Conservation (phyloP, 352 stramenopile genomes). For the Globisporangium megalacanthum region DNA sequence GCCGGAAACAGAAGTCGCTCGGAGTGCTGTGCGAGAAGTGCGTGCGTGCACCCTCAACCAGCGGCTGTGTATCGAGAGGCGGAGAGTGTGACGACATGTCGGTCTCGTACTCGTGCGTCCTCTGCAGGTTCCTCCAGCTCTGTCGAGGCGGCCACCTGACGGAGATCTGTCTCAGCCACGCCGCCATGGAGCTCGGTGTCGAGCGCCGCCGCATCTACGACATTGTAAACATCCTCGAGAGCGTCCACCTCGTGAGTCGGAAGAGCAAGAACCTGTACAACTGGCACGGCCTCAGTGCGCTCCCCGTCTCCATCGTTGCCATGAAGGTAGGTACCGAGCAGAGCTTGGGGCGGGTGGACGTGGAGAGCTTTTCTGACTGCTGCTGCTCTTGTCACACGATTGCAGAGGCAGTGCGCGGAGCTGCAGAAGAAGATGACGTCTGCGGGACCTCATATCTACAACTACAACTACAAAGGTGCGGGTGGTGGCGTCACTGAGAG, state of each 20-base stretch:
- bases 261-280: slow-evolving; percentile 97
- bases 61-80: background rate
- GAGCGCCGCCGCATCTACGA: slow-evolving; percentile 96
- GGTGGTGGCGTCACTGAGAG: background rate
- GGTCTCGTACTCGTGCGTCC: background rate
- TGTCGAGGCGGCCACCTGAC: slow-evolving; percentile 59
- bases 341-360: background rate
- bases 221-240: slow-evolving; percentile 98
- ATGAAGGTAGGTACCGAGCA: slow-evolving; percentile 50
- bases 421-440: slow-evolving; percentile 20
- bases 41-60: slow-evolving; percentile 19
- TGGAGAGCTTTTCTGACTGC: too few species aligned
- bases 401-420: slow-evolving; percentile 40
- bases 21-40: slow-evolving; percentile 84
- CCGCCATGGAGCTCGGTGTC: slow-evolving; percentile 73
- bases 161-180: slow-evolving; percentile 73
- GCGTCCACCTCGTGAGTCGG: slow-evolving; percentile 91
- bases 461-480: slow-evolving; percentile 64
- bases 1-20: slow-evolving; percentile 84
- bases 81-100: background rate
- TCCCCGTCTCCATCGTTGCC: slow-evolving; percentile 55
- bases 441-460: slow-evolving; percentile 20
- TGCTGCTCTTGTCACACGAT: background rate
- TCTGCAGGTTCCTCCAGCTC: slow-evolving; percentile 66
- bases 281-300: slow-evolving; percentile 71